These are phyloP conservation scores for Ceratocystis papillata DNA, from an alignment of 2,329 filamentous ascomycete species.

Conservation along the genomic window DNA sequence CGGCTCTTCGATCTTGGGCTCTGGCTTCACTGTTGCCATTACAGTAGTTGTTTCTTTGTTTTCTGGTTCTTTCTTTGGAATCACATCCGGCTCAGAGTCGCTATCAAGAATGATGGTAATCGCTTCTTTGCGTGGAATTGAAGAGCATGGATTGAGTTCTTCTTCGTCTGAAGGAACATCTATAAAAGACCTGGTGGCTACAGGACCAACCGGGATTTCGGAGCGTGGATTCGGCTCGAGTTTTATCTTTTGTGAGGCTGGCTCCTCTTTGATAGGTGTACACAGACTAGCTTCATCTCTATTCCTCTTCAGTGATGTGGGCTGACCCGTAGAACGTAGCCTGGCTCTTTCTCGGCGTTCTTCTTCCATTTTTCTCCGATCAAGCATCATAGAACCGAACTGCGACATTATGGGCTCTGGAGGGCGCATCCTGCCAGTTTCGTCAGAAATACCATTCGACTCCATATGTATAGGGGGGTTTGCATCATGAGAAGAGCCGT, in stretches of 20 bases:
- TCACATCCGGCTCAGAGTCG: slow-evolving; percentile 11
- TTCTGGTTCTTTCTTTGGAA: neutral
- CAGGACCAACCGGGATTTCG: neutral
- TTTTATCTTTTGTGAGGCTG: neutral
- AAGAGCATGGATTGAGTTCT: neutral
- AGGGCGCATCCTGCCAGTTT: neutral
- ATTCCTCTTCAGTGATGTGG: slow-evolving; percentile 8
- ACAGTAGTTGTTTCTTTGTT: neutral
- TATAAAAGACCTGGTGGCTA: neutral
- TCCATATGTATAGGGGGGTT: neutral
- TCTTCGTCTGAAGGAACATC: neutral
- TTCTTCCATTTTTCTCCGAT: slow-evolving; percentile 75
- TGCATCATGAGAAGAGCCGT: neutral
- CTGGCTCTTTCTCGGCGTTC: slow-evolving; percentile 58
- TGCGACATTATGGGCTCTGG: neutral
- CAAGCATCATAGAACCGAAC: slow-evolving; percentile 43
- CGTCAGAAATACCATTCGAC: neutral
- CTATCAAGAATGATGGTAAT: slow-evolving; percentile 13
- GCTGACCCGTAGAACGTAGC: neutral
- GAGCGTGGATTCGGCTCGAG: neutral
- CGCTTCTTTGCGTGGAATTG: slow-evolving; percentile 4
- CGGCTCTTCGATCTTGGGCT: neutral
- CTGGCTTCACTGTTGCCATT: neutral
- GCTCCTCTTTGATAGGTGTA: slow-evolving; percentile 8
- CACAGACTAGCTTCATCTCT: slow-evolving; percentile 8